Conservation (phyloP, 805 yeast genomes). For the Metschnikowia sp. region DNA sequence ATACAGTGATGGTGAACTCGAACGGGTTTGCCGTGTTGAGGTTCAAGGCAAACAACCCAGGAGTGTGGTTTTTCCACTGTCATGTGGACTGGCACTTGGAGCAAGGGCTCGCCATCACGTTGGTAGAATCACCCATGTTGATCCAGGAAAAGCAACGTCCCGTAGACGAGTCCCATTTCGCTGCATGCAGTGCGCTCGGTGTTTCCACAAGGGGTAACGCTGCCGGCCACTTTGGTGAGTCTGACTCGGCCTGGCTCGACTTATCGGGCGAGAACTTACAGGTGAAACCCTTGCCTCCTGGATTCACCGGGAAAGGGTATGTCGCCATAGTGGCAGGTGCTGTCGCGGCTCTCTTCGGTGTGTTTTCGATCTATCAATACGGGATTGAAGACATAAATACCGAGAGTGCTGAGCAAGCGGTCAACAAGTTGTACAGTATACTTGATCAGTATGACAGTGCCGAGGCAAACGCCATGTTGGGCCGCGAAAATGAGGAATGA, state of each 20-base stretch:
- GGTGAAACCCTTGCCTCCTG: conserved; percentile 59
- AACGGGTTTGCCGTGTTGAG: conserved; percentile 68
- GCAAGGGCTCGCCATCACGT: conserved; percentile 72
- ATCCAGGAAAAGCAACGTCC: conserved; percentile 30
- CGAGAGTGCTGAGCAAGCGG: conserved; percentile 47
- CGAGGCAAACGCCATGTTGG: conserved; percentile 14
- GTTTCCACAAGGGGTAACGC: conserved; percentile 62
- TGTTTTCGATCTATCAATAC: conserved; percentile 55
- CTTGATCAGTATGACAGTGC: conserved; percentile 25
- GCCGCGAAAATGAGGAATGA: neutral
- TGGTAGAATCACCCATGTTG: conserved; percentile 65
- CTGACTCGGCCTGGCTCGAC: conserved; percentile 48
- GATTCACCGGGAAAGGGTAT: conserved; percentile 71
- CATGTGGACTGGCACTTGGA: conserved; percentile 84
- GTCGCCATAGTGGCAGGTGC: conserved; percentile 56
- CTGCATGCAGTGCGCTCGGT: conserved; percentile 46
- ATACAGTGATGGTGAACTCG: conserved; percentile 64
- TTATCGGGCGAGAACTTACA: conserved; percentile 60
- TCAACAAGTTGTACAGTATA: conserved; percentile 28
- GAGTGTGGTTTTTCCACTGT: conserved; percentile 94
- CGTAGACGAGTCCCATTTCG: conserved; percentile 47
- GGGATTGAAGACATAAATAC: conserved; percentile 62
- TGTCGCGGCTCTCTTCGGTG: conserved; percentile 55
- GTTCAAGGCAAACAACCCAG: conserved; percentile 83
- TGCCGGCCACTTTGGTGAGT: conserved; percentile 53